Evolutionary conservation across 139 green algal genomes (phyloP).

Genomic region (Microglena sp.): DNA sequence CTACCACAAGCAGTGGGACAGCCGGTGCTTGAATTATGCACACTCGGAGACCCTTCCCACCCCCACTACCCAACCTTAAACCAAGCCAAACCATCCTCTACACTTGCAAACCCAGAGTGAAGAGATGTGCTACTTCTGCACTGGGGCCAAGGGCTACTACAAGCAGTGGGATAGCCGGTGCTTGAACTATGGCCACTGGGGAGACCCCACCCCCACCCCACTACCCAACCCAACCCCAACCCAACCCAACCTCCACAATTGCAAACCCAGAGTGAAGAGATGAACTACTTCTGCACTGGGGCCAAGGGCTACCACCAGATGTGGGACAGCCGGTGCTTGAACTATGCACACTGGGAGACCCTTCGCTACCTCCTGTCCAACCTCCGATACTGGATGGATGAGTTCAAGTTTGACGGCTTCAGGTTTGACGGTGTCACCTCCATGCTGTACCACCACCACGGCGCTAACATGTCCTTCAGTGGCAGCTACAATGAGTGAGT

Average conservation of each 20-base stretch:
- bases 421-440: conserved; percentile 92
- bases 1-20: no score
- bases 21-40: no score
- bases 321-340: conserved; percentile 86
- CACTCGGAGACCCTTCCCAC: no score
- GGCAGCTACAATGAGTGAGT: conserved; percentile 15
- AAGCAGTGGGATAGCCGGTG: conserved; percentile 78
- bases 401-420: conserved; percentile 94
- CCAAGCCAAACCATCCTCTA: no score
- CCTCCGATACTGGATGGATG: conserved; percentile 89
- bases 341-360: conserved; percentile 70
- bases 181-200: conserved; percentile 77
- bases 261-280: conserved; percentile 49
- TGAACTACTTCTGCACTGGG: conserved; percentile 80
- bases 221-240: no score
- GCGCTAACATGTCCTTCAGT: conserved; percentile 60
- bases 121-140: conserved; percentile 76
- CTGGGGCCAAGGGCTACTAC: conserved; percentile 76
- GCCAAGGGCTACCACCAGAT: conserved; percentile 81
- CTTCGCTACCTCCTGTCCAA: conserved; percentile 91
- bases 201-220: no score
- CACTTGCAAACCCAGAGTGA: no score
- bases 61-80: no score
- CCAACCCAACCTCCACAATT: no score
- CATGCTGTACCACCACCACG: conserved; percentile 98